Percentiles rank a stretch among this genome's conserved stretches.
These are phyloP conservation scores for Luffa acutangula DNA, from an alignment of 306 rosid genomes.

Conservation along the genomic window DNA sequence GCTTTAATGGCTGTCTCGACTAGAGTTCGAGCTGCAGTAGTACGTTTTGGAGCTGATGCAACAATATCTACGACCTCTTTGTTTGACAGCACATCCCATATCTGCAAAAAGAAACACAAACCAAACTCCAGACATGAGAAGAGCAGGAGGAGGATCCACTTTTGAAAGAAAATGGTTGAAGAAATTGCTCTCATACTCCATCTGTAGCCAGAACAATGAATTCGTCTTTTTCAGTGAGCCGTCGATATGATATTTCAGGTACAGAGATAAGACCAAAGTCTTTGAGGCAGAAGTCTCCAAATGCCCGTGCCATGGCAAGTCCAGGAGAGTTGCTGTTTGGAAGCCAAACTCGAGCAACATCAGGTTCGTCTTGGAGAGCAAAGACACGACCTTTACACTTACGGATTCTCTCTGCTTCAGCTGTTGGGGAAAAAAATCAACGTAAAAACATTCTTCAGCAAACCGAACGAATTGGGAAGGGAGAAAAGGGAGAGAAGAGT, in stretches of 20 bases:
- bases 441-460: not conserved
- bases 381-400: conserved; percentile 89
- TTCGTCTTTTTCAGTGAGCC: conserved; percentile 62
- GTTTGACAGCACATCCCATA: conserved; percentile 97
- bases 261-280: conserved; percentile 95
- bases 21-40: conserved; percentile 64
- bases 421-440: conserved; percentile 26
- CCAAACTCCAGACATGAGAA: conserved; percentile 5
- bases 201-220: conserved; percentile 92
- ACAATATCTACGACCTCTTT: conserved; percentile 85
- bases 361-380: conserved; percentile 95
- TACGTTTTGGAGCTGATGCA: conserved; percentile 51
- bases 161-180: not conserved
- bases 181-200: conserved; percentile 47
- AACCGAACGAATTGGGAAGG: not conserved
- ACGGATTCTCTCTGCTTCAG: conserved; percentile 89
- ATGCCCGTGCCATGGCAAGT: conserved; percentile 99
- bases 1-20: conserved; percentile 82
- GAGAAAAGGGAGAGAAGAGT: conserved; percentile 1
- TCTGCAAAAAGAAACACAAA: conserved; percentile 26
- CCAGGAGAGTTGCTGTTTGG: conserved; percentile 94
- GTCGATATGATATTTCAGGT: conserved; percentile 68
- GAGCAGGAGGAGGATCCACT: not conserved
- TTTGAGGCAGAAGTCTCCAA: conserved; percentile 97
- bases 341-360: conserved; percentile 91